Percentiles rank a stretch among this genome's conserved stretches.
These are phyloP conservation scores for Phalaenopsis equestris DNA, from an alignment of 106 monocot species.

Conservation along the genomic window DNA sequence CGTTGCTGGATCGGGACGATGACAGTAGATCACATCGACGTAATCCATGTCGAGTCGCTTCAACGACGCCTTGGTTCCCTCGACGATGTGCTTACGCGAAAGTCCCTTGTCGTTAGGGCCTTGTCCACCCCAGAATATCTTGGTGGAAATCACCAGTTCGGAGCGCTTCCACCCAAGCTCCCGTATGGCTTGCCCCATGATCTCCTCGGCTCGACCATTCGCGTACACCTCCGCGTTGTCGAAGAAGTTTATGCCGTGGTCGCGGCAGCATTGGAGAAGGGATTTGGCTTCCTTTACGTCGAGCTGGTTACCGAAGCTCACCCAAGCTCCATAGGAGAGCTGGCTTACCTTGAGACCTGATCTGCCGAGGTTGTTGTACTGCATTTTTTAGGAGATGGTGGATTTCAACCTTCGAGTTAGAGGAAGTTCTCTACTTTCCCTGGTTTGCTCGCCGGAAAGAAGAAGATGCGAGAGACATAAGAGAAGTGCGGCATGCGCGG, in stretches of 20 bases:
- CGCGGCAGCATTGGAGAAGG: slow-evolving; percentile 90
- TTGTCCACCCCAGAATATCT: slow-evolving; percentile 94
- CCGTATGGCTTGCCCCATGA: slow-evolving; percentile 95
- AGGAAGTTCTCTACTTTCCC: too few species aligned
- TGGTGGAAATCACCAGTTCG: slow-evolving; percentile 83
- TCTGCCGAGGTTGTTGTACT: slow-evolving; percentile 86
- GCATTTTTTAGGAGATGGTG: slow-evolving; percentile 29
- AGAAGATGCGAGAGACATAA: too few species aligned
- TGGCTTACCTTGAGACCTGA: slow-evolving; percentile 79
- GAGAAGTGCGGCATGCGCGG: too few species aligned
- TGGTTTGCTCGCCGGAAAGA: too few species aligned
- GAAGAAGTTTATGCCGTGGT: slow-evolving; percentile 97
- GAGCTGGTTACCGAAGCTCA: slow-evolving; percentile 92
- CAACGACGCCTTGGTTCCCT: slow-evolving; percentile 70
- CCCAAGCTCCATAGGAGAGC: slow-evolving; percentile 93
- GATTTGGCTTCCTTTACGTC: slow-evolving; percentile 94
- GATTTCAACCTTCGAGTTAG: too few species aligned
- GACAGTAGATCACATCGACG: slow-evolving; percentile 85
- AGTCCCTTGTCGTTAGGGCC: slow-evolving; percentile 97
- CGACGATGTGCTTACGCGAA: slow-evolving; percentile 92
- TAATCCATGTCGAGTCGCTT: slow-evolving; percentile 87
- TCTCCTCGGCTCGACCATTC: slow-evolving; percentile 95
- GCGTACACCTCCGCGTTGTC: slow-evolving; percentile 99
- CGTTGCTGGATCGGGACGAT: slow-evolving; percentile 69
- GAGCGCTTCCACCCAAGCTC: slow-evolving; percentile 95